Base-by-base conservation (phyloP, 2,329 filamentous ascomycete genomes). In the Acrocalymma vagum region DNA sequence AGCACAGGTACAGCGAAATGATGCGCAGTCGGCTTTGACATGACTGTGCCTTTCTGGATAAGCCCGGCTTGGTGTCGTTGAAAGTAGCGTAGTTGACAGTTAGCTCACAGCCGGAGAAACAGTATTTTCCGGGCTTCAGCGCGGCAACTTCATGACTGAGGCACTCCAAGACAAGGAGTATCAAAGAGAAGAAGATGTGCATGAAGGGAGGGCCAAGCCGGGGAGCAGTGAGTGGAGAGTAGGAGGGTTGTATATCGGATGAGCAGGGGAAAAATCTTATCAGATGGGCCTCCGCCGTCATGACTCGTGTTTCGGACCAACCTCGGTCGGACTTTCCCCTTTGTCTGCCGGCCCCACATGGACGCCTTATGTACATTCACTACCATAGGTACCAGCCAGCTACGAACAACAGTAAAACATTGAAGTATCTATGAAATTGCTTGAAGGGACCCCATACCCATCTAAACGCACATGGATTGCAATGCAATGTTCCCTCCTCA, bases 61-160 rank as follows among this genome's bases (percentile, higher is more conserved):
- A 39, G 33, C 43, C 55, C 23, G 51, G 31, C 29, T 55, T 45
- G 9, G 61, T 65, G 38, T 68, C 64, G 42, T 65, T 65, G 48
- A 65, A 68, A 9, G 55, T 58, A 21, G 53, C 55, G 32, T 65
- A 65, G 28, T 56, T 55, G 28, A 65, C 37, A 2, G 42, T 54
- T 5, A 63, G 56, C 14, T 63, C 56, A 48, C 64, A 68, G 22
- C 57, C 58, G 28, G 48, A 42, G 25, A 63, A 63, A 34, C 64
- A 68, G 36, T 50, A 61, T 18, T 51, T 55, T 6, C 63, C 57
- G 4, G 51, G 42, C 13, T 51, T 39, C 8, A 55, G 23, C 18
- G 56, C 47, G n/a, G 28, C 16, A 13, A 43, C 42, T 42, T 42
- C 48, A 50, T 51, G 8, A 17, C 31, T n/a, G 7, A 42, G 16